Conservation (phyloP, 1,284 basidiomycete species). For the Cystobasidium slooffiae region DNA sequence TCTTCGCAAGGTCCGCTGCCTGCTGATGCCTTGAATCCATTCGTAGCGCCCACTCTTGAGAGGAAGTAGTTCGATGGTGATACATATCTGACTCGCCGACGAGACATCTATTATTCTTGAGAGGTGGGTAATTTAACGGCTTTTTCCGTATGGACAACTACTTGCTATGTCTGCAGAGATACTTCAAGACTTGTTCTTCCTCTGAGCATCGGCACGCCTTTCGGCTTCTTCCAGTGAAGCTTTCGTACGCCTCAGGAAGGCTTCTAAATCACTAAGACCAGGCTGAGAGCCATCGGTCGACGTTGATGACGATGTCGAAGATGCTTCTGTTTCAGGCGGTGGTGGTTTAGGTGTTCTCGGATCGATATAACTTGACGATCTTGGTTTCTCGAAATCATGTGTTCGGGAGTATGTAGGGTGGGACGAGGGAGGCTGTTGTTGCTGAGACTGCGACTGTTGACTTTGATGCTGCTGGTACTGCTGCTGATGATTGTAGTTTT, state of each 20-base stretch:
- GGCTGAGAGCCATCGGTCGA: background rate
- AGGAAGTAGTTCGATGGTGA: too few relatives aligned
- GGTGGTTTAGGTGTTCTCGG: conserved; percentile 9
- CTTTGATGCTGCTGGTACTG: conserved; percentile 5
- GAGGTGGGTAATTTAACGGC: too few relatives aligned
- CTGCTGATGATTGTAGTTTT: too few relatives aligned
- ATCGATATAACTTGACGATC: conserved; percentile 15
- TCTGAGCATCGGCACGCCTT: conserved; percentile 24
- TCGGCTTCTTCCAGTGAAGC: conserved; percentile 37
- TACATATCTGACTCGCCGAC: too few relatives aligned
- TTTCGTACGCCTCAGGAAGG: conserved; percentile 36
- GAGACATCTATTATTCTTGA: too few relatives aligned
- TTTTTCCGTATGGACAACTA: too few relatives aligned
- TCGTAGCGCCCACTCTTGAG: too few relatives aligned
- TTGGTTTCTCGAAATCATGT: conserved; percentile 41
- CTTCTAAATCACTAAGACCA: conserved; percentile 26
- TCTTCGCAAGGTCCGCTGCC: too few relatives aligned
- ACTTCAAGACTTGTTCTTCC: conserved; percentile 14
- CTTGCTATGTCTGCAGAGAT: too few relatives aligned
- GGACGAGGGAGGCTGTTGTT: background rate
- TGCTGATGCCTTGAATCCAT: too few relatives aligned
- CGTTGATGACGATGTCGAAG: conserved; percentile 22
- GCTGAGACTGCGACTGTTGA: conserved; percentile 6
- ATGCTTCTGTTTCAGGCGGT: background rate
- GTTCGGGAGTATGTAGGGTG: conserved; percentile 11